Evolutionary conservation across 1,284 basidiomycete species (phyloP).

Genomic region (Leccinum angustisporum): DNA sequence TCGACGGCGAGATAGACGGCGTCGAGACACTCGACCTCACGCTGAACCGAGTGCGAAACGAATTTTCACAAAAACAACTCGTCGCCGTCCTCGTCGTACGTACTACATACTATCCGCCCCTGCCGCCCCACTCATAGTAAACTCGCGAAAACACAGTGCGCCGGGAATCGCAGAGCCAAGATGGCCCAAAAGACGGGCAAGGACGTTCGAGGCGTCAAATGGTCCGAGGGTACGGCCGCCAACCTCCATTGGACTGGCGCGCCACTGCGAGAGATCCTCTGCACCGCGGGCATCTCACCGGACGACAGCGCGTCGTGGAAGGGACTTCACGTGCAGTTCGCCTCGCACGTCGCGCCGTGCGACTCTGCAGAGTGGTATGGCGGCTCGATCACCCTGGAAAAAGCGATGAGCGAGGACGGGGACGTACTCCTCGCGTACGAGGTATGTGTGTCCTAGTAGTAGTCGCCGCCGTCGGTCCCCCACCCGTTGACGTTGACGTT

Average conservation of each 20-base stretch:
- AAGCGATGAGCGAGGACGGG: conserved; percentile 45
- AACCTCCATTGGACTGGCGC: conserved; percentile 65
- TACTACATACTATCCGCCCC: neutral
- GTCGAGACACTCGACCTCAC: conserved; percentile 19
- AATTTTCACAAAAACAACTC: conserved; percentile 46
- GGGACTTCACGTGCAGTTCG: conserved; percentile 55
- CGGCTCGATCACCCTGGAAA: conserved; percentile 54
- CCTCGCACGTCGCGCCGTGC: conserved; percentile 60
- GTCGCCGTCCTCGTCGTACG: conserved; percentile 60
- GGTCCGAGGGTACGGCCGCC: conserved; percentile 62
- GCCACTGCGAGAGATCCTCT: conserved; percentile 53
- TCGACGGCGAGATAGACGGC: conserved; percentile 24
- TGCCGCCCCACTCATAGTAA: no score
- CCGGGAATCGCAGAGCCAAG: conserved; percentile 65
- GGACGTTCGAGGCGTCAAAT: conserved; percentile 45
- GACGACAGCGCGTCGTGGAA: conserved; percentile 27
- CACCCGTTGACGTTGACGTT: conserved; percentile 3
- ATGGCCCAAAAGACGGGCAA: conserved; percentile 59
- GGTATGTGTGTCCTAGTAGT: conserved; percentile 32
- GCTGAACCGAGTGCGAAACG: conserved; percentile 39
- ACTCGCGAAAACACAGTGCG: conserved; percentile 45
- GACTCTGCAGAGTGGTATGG: conserved; percentile 64
- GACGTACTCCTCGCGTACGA: conserved; percentile 65
- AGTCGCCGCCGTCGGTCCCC: neutral
- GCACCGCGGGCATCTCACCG: conserved; percentile 38